A percentile compares a stretch with the other conserved stretches of the same genome.
Evolutionary conservation across 441 rosid species (phyloP).

Genomic region (Eutrema salsugineum): DNA sequence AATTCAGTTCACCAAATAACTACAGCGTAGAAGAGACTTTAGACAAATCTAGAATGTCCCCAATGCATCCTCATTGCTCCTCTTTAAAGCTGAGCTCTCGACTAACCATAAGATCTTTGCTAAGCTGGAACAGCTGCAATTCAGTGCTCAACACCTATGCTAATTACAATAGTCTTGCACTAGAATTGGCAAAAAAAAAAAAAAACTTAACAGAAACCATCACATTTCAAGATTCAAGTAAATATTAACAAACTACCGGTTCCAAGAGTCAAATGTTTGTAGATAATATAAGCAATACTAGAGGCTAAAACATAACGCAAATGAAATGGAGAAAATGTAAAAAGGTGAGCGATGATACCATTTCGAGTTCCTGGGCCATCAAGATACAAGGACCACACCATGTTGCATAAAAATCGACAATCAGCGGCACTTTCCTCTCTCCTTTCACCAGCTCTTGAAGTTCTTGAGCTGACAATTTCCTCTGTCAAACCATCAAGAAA

Average conservation of each 20-base stretch:
- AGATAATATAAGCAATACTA: neutral
- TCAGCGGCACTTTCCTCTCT: constrained; percentile 65
- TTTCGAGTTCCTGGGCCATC: constrained; percentile 95
- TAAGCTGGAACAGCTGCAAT: neutral
- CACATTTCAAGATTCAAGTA: neutral
- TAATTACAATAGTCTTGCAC: neutral
- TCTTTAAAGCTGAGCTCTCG: neutral
- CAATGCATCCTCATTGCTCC: neutral
- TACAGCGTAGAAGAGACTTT: neutral
- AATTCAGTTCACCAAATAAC: neutral
- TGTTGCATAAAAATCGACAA: constrained; percentile 91
- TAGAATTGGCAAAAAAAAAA: neutral
- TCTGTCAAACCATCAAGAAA: constrained; percentile 38
- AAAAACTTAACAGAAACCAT: neutral
- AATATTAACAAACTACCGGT: neutral
- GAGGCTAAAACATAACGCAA: neutral
- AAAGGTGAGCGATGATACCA: constrained; percentile 41
- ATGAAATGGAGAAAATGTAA: neutral
- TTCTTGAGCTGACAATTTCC: constrained; percentile 71
- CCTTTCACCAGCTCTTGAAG: constrained; percentile 83
- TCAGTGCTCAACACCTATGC: neutral
- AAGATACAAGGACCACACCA: constrained; percentile 97
- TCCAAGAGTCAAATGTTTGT: neutral
- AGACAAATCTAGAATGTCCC: neutral
- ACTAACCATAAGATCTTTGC: neutral